phyloP scores from a whole-genome alignment of 805 yeast genomes.

The Kodamaea nitidulidarum region DNA sequence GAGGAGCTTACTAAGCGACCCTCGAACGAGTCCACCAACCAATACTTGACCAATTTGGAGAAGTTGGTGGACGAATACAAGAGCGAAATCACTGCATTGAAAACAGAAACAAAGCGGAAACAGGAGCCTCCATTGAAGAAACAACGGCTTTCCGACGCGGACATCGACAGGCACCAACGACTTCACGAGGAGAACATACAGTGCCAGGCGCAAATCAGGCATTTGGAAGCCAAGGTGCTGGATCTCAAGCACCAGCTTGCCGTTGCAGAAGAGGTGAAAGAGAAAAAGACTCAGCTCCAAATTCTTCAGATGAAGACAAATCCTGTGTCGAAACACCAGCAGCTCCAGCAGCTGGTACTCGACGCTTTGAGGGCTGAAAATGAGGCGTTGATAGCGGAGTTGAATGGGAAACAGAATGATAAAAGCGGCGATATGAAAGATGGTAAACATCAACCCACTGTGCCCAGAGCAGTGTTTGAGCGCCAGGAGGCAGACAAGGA shows the following conservation, averaged over 20 bases:
- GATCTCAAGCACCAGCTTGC: constrained; percentile 35
- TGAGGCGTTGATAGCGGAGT: constrained; percentile 44
- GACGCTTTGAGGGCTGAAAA: constrained; percentile 57
- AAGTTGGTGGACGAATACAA: constrained; percentile 54
- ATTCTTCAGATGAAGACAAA: constrained; percentile 62
- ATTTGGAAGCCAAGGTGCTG: constrained; percentile 31
- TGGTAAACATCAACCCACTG: constrained; percentile 8
- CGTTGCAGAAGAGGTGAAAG: constrained; percentile 17
- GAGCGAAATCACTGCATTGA: constrained; percentile 43
- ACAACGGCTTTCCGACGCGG: neutral
- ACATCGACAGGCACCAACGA: neutral
- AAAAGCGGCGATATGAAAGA: neutral
- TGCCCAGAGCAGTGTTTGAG: constrained; percentile 65
- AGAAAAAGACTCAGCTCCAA: constrained; percentile 29
- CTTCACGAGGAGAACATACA: constrained; percentile 34
- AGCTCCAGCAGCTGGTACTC: constrained; percentile 50
- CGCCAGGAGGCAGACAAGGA: constrained; percentile 53
- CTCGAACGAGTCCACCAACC: constrained; percentile 23
- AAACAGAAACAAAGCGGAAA: constrained; percentile 23
- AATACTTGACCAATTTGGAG: constrained; percentile 40
- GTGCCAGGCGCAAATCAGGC: constrained; percentile 33
- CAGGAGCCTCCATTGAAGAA: neutral
- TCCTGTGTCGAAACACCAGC: constrained; percentile 61
- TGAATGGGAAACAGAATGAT: neutral
- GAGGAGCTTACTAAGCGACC: constrained; percentile 22